Conservation (phyloP, 2,329 filamentous ascomycete genomes). For the Colletotrichum eleusines region DNA sequence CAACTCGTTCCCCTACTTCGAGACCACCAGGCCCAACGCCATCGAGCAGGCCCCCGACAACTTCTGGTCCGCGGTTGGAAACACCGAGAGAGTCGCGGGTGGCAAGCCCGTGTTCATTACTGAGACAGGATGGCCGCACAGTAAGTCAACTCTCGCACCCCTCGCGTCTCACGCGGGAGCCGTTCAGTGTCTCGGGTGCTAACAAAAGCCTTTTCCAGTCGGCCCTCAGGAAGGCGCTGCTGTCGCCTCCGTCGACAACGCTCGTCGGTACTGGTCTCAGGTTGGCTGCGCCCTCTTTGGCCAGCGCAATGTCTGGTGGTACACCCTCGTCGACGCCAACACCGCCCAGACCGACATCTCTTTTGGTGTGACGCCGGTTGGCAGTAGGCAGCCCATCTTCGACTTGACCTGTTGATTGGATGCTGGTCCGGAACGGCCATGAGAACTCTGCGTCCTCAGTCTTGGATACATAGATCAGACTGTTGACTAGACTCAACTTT, state of each 20-base stretch:
- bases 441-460: no score
- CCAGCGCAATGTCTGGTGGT: conserved; percentile 38
- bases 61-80: conserved; percentile 55
- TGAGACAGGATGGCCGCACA: conserved; percentile 69
- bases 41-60: conserved; percentile 55
- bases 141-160: conserved; percentile 24
- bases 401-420: conserved; percentile 21
- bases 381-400: conserved; percentile 29
- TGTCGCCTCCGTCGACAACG: conserved; percentile 60
- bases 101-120: conserved; percentile 61
- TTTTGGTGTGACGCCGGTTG: conserved; percentile 24
- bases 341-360: conserved; percentile 26
- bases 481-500: no score
- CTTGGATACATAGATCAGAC: not conserved
- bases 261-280: conserved; percentile 44
- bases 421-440: fast-evolving
- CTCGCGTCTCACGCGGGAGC: not conserved
- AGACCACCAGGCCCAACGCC: conserved; percentile 50
- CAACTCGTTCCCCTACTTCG: conserved; percentile 66
- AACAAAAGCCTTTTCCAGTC: not conserved
- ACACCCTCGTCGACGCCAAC: conserved; percentile 36
- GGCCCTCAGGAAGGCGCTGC: conserved; percentile 60
- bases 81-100: conserved; percentile 54
- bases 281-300: conserved; percentile 35
- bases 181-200: conserved; percentile 6